Evolutionary conservation across 768 basidiomycete species (phyloP).

Genomic region (Porpolomopsis calyptriformis): DNA sequence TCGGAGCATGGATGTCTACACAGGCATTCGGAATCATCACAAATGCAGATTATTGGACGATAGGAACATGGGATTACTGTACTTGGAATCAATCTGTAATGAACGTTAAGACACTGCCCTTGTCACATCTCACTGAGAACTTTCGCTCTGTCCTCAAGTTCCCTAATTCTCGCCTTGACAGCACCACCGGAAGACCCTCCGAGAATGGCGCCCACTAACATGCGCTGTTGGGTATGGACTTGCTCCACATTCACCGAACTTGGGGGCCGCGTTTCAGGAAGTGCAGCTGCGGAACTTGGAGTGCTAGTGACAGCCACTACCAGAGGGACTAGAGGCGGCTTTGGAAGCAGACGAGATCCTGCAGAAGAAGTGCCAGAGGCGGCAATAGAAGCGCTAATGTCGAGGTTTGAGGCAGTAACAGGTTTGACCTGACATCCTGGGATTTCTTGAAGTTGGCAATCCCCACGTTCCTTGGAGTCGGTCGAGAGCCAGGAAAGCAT

Average conservation of each 20-base stretch:
- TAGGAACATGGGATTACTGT: too few relatives aligned
- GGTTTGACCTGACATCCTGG: not conserved
- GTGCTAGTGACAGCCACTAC: not conserved
- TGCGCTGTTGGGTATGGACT: not conserved
- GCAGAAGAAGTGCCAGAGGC: not conserved
- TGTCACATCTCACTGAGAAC: not conserved
- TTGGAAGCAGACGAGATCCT: slow-evolving; percentile 13
- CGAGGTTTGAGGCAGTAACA: not conserved
- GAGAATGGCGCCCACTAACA: not conserved
- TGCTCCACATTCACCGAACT: too few relatives aligned
- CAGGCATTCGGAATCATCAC: too few relatives aligned
- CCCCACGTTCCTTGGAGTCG: not conserved
- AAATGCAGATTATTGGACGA: too few relatives aligned
- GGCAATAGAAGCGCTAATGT: not conserved
- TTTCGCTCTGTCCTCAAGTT: slow-evolving; percentile 20
- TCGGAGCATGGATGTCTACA: too few relatives aligned
- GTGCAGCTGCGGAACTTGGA: not conserved
- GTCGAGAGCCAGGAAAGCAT: not conserved
- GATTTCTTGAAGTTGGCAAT: not conserved
- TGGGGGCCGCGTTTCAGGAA: not conserved
- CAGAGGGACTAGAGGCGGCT: slow-evolving; percentile 11
- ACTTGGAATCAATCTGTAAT: too few relatives aligned
- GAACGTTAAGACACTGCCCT: not conserved
- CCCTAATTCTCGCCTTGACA: slow-evolving; percentile 32
- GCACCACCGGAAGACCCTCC: slow-evolving; percentile 14